These are phyloP conservation scores for Lobulomyces angularis DNA, from an alignment of 192 early-diverging fungal species.

Conservation along the genomic window DNA sequence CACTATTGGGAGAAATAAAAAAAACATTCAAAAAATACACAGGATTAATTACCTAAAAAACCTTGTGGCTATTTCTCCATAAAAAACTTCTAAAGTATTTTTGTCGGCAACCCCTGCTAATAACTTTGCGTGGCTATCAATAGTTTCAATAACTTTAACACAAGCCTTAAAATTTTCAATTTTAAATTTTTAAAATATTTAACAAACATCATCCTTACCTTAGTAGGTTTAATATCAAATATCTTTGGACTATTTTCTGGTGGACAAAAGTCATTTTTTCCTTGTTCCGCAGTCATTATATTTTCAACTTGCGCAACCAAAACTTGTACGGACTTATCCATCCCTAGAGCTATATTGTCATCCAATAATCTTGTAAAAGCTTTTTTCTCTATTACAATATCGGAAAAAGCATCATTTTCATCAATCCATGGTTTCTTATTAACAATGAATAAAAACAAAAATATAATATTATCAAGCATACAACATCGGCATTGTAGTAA, in stretches of 20 bases:
- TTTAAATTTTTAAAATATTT: background rate
- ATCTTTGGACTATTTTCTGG: conserved; percentile 33
- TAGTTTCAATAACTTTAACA: conserved; percentile 55
- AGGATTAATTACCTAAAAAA: conserved; percentile 62
- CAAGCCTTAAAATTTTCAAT: conserved; percentile 49
- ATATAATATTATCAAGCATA: conserved; percentile 13
- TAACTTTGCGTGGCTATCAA: conserved; percentile 62
- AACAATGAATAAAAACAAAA: conserved; percentile 11
- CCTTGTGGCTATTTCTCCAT: conserved; percentile 74
- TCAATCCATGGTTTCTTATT: conserved; percentile 59
- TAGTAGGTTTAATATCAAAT: conserved; percentile 59
- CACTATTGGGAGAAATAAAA: conserved; percentile 23
- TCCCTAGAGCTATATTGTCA: conserved; percentile 78
- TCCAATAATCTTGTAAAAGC: conserved; percentile 73
- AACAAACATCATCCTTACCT: conserved; percentile 21
- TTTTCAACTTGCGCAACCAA: conserved; percentile 74
- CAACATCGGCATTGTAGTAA: conserved; percentile 81
- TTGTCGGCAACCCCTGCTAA: conserved; percentile 68
- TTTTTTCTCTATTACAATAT: conserved; percentile 85
- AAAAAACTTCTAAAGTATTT: conserved; percentile 78
- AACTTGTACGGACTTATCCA: conserved; percentile 84
- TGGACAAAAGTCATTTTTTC: conserved; percentile 62
- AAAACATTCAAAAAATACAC: background rate
- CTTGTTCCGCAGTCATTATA: conserved; percentile 64
- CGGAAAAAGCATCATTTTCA: conserved; percentile 82